phyloP scores from a whole-genome alignment of 2,329 filamentous ascomycete species.

The Colletotrichum sp. region DNA sequence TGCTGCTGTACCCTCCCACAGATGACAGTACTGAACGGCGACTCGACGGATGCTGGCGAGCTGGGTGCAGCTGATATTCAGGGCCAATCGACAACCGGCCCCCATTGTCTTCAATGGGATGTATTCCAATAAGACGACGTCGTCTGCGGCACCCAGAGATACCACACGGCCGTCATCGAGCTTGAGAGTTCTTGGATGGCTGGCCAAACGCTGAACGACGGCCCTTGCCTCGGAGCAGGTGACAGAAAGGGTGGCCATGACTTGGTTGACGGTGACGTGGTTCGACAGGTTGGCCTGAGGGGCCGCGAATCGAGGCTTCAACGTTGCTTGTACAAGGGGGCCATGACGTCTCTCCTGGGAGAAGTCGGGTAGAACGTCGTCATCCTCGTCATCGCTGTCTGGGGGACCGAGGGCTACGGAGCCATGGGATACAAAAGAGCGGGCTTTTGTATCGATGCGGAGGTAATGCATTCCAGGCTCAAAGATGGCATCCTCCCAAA shows the following conservation, averaged over 20 bases:
- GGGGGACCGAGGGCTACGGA: neutral
- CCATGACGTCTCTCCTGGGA: slow-evolving; percentile 23
- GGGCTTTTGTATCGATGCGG: neutral
- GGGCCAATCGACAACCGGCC: slow-evolving; percentile 27
- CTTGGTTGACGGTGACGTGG: slow-evolving; percentile 29
- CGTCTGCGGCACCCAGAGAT: slow-evolving; percentile 29
- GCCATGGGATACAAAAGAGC: neutral
- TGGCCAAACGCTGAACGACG: neutral
- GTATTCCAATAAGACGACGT: slow-evolving; percentile 40
- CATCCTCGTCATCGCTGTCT: slow-evolving; percentile 18
- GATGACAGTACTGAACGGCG: slow-evolving; percentile 45
- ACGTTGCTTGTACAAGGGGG: slow-evolving; percentile 18
- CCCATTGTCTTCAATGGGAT: slow-evolving; percentile 28
- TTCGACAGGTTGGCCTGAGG: slow-evolving; percentile 36
- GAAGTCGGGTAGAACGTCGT: slow-evolving; percentile 23
- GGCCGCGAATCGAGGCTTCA: slow-evolving; percentile 29
- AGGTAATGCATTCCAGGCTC: slow-evolving; percentile 40
- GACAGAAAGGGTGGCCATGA: slow-evolving; percentile 7
- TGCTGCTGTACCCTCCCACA: slow-evolving; percentile 38
- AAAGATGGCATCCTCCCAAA: slow-evolving; percentile 34
- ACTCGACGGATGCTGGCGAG: slow-evolving; percentile 39
- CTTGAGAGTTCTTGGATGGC: slow-evolving; percentile 23
- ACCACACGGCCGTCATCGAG: slow-evolving; percentile 30
- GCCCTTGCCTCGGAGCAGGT: slow-evolving; percentile 12
- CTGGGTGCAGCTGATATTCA: slow-evolving; percentile 28